Percentiles rank a stretch among this genome's conserved stretches.
These are phyloP conservation scores for Davidsoniella eucalypti DNA, from an alignment of 2,329 filamentous ascomycete genomes.

Conservation along the genomic window DNA sequence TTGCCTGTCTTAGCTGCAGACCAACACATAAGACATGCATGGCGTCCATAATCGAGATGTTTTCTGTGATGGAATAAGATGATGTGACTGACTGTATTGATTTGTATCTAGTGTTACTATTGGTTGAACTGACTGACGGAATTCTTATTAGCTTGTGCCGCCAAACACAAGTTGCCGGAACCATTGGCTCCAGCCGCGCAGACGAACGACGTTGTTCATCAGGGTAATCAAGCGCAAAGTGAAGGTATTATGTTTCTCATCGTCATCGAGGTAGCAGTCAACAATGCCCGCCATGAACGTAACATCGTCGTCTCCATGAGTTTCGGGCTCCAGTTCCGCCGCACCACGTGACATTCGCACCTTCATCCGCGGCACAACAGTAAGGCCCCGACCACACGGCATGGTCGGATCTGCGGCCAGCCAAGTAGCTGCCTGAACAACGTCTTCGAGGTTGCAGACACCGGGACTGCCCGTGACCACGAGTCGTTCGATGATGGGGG, in stretches of 20 bases:
- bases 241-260: neutral
- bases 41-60: no score
- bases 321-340: neutral
- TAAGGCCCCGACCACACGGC: conserved; percentile 33
- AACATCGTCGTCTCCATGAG: neutral
- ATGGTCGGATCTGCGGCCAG: conserved; percentile 42
- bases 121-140: no score
- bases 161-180: neutral
- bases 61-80: no score
- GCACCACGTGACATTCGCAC: neutral
- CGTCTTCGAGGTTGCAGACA: conserved; percentile 37
- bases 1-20: no score
- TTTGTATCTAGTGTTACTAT: no score
- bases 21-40: no score
- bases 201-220: neutral
- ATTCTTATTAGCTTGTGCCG: neutral
- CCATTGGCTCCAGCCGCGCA: neutral
- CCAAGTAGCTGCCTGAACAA: conserved; percentile 46
- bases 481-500: conserved; percentile 28
- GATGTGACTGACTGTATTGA: no score
- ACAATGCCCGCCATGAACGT: neutral
- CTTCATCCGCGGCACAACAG: conserved; percentile 37
- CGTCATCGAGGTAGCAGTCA: conserved; percentile 1
- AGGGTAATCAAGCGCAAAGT: neutral
- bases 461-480: conserved; percentile 29